Conservation (phyloP, 345 rosid genomes). For the Passiflora organensis region DNA sequence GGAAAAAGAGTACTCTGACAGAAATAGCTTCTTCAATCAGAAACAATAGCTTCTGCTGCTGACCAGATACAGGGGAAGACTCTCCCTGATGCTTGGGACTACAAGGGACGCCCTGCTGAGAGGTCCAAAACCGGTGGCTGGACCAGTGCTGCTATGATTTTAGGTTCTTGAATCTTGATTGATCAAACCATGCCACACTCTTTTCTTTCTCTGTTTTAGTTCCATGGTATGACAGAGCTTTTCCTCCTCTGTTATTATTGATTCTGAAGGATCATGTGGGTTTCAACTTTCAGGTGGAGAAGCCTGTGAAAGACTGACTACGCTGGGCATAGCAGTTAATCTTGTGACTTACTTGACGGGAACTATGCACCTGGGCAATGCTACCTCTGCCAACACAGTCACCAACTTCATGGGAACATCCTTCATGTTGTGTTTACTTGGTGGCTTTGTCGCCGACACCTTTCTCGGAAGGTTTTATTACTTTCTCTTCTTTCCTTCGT, state of each 20-base stretch:
- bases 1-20: no score
- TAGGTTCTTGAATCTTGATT: no score
- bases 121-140: conserved; percentile 76
- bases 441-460: conserved; percentile 92
- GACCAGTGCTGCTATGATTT: conserved; percentile 86
- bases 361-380: conserved; percentile 88
- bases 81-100: conserved; percentile 87
- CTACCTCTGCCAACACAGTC: conserved; percentile 75
- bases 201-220: no score
- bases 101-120: conserved; percentile 69
- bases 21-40: no score
- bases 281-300: conserved; percentile 65
- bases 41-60: no score
- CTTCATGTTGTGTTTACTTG: conserved; percentile 88
- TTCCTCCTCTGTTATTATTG: no score
- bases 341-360: conserved; percentile 86
- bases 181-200: no score
- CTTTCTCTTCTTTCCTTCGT: background rate
- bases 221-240: no score
- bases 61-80: conserved; percentile 14
- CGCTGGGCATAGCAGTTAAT: conserved; percentile 88
- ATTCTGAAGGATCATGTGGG: background rate
- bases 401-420: conserved; percentile 95
- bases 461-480: conserved; percentile 76
- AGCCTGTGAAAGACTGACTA: conserved; percentile 82